A percentile compares a stretch with the other conserved stretches of the same genome.
Conservation (phyloP, 305 asterid species). For the Fraxinus paxiana region DNA sequence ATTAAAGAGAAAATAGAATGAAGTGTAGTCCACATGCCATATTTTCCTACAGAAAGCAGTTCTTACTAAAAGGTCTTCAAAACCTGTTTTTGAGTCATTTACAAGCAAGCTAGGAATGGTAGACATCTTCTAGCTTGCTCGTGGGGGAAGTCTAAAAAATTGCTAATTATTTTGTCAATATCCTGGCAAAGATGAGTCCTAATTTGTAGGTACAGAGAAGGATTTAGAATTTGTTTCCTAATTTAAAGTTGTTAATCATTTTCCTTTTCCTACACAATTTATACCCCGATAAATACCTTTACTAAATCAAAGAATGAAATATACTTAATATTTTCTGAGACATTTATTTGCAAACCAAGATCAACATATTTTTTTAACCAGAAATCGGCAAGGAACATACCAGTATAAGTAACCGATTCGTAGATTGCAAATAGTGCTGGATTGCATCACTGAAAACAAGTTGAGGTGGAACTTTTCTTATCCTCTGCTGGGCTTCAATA, state of each 20-base stretch:
- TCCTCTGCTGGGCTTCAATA: slow-evolving; percentile 87
- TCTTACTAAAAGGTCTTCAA: neutral
- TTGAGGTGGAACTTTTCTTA: slow-evolving; percentile 71
- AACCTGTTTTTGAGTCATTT: neutral
- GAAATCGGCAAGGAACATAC: slow-evolving; percentile 35
- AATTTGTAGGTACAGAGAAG: neutral
- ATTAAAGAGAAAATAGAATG: neutral
- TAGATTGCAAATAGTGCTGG: slow-evolving; percentile 56
- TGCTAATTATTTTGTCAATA: neutral
- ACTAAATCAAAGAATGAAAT: neutral
- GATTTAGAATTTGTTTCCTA: neutral
- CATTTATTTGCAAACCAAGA: neutral
- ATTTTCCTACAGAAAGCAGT: neutral
- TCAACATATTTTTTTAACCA: neutral
- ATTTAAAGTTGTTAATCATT: neutral
- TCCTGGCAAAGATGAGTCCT: neutral
- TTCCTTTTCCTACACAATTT: neutral
- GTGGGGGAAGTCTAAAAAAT: neutral
- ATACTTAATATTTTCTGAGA: neutral
- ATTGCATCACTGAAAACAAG: slow-evolving; percentile 60
- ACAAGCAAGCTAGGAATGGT: neutral
- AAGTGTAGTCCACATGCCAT: neutral
- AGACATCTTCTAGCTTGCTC: neutral
- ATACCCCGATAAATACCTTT: neutral
- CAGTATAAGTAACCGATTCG: slow-evolving; percentile 79